Evolutionary conservation across 2,329 filamentous ascomycete genomes (phyloP).

Genomic region (Trichoderma koningii): DNA sequence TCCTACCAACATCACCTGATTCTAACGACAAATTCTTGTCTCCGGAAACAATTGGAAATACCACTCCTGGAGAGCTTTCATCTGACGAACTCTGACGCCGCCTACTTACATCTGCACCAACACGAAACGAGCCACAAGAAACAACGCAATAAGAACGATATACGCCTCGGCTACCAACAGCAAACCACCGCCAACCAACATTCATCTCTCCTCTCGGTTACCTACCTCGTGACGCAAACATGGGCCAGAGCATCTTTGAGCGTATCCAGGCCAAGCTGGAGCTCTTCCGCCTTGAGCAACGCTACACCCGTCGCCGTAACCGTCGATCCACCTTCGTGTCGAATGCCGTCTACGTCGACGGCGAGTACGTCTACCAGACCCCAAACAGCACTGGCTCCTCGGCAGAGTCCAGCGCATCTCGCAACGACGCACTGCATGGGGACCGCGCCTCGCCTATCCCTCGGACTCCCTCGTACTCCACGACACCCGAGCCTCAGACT

Average conservation of each 20-base stretch:
- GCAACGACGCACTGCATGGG: slow-evolving; percentile 44
- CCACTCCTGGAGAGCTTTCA: not conserved
- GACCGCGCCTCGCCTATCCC: slow-evolving; percentile 34
- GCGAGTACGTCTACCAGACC: slow-evolving; percentile 85
- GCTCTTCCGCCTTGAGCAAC: slow-evolving; percentile 91
- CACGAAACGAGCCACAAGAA: slow-evolving; percentile 9
- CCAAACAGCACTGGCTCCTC: slow-evolving; percentile 62
- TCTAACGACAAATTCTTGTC: not conserved
- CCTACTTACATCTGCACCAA: not conserved
- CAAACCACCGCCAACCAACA: not conserved
- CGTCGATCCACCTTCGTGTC: slow-evolving; percentile 87
- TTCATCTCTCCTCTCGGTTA: not conserved
- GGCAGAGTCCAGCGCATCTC: slow-evolving; percentile 45
- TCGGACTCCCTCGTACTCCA: slow-evolving; percentile 32
- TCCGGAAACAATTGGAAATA: not conserved
- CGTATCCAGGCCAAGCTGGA: slow-evolving; percentile 73
- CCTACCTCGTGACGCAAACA: slow-evolving; percentile 36
- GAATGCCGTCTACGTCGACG: slow-evolving; percentile 89
- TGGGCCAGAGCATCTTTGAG: slow-evolving; percentile 57
- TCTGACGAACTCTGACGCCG: not conserved
- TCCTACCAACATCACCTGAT: slow-evolving; percentile 12
- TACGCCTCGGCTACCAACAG: not conserved
- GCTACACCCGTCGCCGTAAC: slow-evolving; percentile 84
- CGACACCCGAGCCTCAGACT: slow-evolving; percentile 29
- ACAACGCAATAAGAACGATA: slow-evolving; percentile 2